phyloP scores from a whole-genome alignment of 805 yeast genomes.

The Starmerella etchellsii region DNA sequence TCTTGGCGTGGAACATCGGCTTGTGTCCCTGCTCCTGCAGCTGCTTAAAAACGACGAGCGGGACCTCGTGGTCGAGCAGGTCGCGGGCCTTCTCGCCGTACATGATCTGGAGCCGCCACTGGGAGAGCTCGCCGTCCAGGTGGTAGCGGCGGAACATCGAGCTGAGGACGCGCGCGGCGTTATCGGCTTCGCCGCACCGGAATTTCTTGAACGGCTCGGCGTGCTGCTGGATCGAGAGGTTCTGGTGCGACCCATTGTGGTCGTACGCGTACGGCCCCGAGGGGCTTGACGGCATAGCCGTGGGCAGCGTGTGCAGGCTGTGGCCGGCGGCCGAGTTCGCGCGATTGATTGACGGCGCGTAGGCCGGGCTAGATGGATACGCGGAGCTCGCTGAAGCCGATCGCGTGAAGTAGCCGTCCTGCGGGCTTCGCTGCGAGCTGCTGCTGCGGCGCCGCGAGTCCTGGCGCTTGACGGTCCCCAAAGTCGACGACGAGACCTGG shows the following conservation, averaged over 20 bases:
- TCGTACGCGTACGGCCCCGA: background rate
- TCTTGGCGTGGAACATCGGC: constrained; percentile 3
- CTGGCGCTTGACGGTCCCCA: background rate
- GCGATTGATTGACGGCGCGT: background rate
- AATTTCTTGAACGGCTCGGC: constrained; percentile 69
- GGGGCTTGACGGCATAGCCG: background rate
- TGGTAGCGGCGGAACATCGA: constrained; percentile 80
- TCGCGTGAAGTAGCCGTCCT: constrained; percentile 5
- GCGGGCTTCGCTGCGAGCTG: background rate
- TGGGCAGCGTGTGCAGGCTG: background rate
- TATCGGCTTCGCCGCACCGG: constrained; percentile 78
- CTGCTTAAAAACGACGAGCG: constrained; percentile 73
- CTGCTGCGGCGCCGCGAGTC: background rate
- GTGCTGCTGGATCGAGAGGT: constrained; percentile 7
- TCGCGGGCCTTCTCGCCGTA: constrained; percentile 85
- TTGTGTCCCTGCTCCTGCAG: constrained; percentile 40
- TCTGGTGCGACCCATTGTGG: background rate
- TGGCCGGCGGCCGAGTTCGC: background rate
- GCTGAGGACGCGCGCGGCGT: constrained; percentile 75
- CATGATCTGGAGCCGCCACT: constrained; percentile 77
- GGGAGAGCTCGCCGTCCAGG: constrained; percentile 69
- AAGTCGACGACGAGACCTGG: background rate
- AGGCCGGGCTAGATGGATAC: no score
- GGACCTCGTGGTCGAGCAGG: constrained; percentile 72
- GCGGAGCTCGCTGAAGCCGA: background rate